Conservation (phyloP, 2,329 filamentous ascomycete species). For the Penicillium brevicompactum region DNA sequence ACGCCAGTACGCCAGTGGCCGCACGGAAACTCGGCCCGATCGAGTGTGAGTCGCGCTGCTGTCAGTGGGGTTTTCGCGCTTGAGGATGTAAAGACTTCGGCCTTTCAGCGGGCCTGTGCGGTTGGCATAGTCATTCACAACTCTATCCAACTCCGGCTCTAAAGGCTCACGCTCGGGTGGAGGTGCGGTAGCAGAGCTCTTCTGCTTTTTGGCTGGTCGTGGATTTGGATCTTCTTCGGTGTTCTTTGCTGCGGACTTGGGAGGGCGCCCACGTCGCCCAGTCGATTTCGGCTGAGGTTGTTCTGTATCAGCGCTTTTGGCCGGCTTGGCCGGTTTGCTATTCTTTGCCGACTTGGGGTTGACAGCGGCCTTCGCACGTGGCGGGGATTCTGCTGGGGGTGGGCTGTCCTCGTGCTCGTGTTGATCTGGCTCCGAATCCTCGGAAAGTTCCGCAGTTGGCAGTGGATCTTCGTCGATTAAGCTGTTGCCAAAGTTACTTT, state of each 20-base stretch:
- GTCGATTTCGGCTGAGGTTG: constrained; percentile 25
- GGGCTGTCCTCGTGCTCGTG: constrained; percentile 21
- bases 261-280: constrained; percentile 35
- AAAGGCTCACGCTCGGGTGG: constrained; percentile 28
- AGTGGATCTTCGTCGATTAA: constrained; percentile 22
- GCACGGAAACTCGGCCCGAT: constrained; percentile 75
- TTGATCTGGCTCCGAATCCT: constrained; percentile 14
- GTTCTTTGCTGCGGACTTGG: constrained; percentile 29
- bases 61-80: constrained; percentile 55
- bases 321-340: constrained; percentile 15
- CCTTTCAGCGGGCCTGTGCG: constrained; percentile 49
- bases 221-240: constrained; percentile 25
- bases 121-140: constrained; percentile 47
- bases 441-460: constrained; percentile 16
- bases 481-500: constrained; percentile 29
- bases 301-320: constrained; percentile 9
- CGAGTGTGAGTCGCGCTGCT: constrained; percentile 65
- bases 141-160: constrained; percentile 43
- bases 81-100: constrained; percentile 53
- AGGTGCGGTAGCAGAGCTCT: constrained; percentile 27
- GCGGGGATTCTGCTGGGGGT: constrained; percentile 12
- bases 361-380: constrained; percentile 15
- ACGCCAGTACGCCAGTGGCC: constrained; percentile 82
- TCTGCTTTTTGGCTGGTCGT: constrained; percentile 36
- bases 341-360: constrained; percentile 23